These are phyloP conservation scores for Rhodomyrtus tomentosa DNA, from an alignment of 345 rosid species.

Conservation along the genomic window DNA sequence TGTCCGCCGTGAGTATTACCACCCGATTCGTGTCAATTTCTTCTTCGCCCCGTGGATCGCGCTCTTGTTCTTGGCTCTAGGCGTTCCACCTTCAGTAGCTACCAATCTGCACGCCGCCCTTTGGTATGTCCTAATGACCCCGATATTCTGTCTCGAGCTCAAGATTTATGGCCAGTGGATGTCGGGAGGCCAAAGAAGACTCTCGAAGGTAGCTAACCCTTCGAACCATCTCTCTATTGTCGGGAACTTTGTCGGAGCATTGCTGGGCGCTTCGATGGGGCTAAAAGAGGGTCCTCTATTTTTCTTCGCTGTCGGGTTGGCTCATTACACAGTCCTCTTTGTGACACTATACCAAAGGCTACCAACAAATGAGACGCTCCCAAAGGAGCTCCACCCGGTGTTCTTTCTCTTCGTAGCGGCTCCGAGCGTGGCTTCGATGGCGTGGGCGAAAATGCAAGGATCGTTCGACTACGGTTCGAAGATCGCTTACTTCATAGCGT, in stretches of 20 bases:
- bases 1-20: conserved; percentile 76
- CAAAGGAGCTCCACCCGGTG: conserved; percentile 92
- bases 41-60: conserved; percentile 92
- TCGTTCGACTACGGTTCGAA: conserved; percentile 66
- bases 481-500: conserved; percentile 74
- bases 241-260: conserved; percentile 87
- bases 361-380: conserved; percentile 78
- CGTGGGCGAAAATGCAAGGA: conserved; percentile 69
- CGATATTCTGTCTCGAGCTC: conserved; percentile 59
- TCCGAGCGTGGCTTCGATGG: conserved; percentile 85
- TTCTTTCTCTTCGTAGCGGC: conserved; percentile 90
- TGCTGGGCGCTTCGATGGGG: conserved; percentile 87
- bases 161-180: conserved; percentile 97
- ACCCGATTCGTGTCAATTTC: conserved; percentile 84
- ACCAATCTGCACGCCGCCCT: conserved; percentile 27
- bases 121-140: conserved; percentile 85
- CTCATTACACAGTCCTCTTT: conserved; percentile 75
- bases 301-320: conserved; percentile 79
- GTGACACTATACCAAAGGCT: conserved; percentile 92
- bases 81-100: conserved; percentile 48
- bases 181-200: conserved; percentile 86
- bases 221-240: conserved; percentile 76
- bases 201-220: conserved; percentile 89
- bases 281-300: conserved; percentile 85
- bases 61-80: conserved; percentile 64